phyloP scores from a whole-genome alignment of 306 rosid genomes.

The Acacia melanoxylon region DNA sequence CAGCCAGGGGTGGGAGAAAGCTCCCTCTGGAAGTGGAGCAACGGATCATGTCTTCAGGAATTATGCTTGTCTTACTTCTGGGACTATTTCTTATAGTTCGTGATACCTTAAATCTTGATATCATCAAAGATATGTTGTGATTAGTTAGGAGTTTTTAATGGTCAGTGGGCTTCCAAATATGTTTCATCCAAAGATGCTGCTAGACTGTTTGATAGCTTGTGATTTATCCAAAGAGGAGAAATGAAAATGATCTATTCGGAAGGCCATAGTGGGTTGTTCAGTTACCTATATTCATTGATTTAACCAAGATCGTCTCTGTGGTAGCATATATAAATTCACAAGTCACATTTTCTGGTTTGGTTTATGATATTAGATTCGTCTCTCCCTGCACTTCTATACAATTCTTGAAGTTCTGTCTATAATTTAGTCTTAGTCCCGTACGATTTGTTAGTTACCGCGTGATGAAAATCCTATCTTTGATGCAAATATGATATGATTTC shows the following conservation, averaged over 20 bases:
- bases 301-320: conserved; percentile 35
- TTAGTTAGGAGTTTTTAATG: neutral
- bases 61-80: conserved; percentile 73
- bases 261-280: conserved; percentile 28
- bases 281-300: conserved; percentile 40
- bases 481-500: neutral
- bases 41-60: conserved; percentile 88
- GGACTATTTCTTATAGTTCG: conserved; percentile 82
- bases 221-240: conserved; percentile 3
- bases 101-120: conserved; percentile 90
- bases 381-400: conserved; percentile 15
- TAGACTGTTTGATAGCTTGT: conserved; percentile 20
- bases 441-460: conserved; percentile 4
- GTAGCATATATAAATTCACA: conserved; percentile 36
- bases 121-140: conserved; percentile 72
- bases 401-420: conserved; percentile 19
- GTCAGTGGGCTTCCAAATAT: conserved; percentile 20
- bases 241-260: conserved; percentile 16
- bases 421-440: neutral
- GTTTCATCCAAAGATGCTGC: conserved; percentile 36
- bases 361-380: conserved; percentile 29
- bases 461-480: neutral
- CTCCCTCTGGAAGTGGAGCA: conserved; percentile 92
- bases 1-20: conserved; percentile 89
- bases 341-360: conserved; percentile 33